Evolutionary conservation across 179 eudicot genomes (phyloP), one percentile per base, ranked within the genome.

Genomic region (Vitellaria paradoxa): DNA sequence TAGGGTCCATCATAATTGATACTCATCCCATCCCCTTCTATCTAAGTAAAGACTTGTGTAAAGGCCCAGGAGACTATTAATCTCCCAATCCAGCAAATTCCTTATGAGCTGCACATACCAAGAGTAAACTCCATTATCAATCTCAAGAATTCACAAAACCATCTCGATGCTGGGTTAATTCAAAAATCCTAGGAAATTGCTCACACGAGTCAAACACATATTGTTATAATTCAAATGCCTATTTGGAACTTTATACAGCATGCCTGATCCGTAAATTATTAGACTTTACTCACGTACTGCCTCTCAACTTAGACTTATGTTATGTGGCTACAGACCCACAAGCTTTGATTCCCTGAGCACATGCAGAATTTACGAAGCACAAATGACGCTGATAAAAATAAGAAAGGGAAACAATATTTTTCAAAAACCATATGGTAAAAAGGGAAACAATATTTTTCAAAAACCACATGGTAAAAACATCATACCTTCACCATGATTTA

Each of bases 401-500:
- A 60, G 21, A 62, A 14, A 62, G 23, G 37, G 9, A 23, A 60
- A 45, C 9, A 21, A 15, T 21, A 15, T 21, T 42, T 62, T 21
- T 21, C 20, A 62, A 15, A 46, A 21, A 37, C 18, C 60, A 62
- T 15, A 59, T n/a, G 24, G 18, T 45, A n/a, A 65, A 70, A 74
- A 60, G 30, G 64, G 50, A 61, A 68, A 45, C 9, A 21, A 15
- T 21, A 15, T 21, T 42, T 62, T 21, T 21, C 20, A 62, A 15
- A 46, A 21, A 37, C 18, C 60, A 62, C 17, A 59, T n/a, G 24
- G 18, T 45, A n/a, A 65, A 70, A 74, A 60, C 81, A 53, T 30
- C 82, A 76, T 67, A 94, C 96, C 97, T 87, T 93, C 93, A 18
- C 99, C 99, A 68, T 87, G 91, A 82, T 96, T 96, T 56, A 96